Evolutionary conservation across 1,284 basidiomycete species (phyloP).

Genomic region (Termitomyces sp.): DNA sequence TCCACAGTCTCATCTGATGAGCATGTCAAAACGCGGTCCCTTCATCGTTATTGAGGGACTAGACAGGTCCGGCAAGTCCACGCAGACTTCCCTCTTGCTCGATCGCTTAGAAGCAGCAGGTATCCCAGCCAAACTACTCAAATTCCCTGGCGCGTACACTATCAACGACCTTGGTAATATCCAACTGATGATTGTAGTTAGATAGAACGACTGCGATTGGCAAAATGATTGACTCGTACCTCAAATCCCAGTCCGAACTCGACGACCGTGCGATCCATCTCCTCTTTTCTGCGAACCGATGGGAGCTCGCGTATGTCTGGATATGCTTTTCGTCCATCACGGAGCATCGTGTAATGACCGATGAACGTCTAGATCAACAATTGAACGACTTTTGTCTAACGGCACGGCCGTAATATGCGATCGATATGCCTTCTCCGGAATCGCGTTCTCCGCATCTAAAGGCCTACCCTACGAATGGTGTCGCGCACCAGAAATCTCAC

Average conservation of each 20-base stretch:
- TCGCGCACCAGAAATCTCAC: constrained; percentile 74
- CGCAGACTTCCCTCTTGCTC: constrained; percentile 67
- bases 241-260: constrained; percentile 78
- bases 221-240: constrained; percentile 90
- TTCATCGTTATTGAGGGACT: constrained; percentile 93
- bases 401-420: constrained; percentile 86
- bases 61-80: constrained; percentile 91
- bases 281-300: constrained; percentile 94
- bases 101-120: constrained; percentile 41
- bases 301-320: constrained; percentile 78
- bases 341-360: not conserved
- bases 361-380: constrained; percentile 49
- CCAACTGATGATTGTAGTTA: constrained; percentile 28
- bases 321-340: not conserved
- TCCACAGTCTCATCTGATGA: not conserved
- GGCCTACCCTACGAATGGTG: constrained; percentile 73
- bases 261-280: constrained; percentile 92
- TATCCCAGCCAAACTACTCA: constrained; percentile 51
- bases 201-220: constrained; percentile 92
- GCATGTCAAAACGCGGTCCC: constrained; percentile 50
- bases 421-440: constrained; percentile 95
- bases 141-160: constrained; percentile 76
- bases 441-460: constrained; percentile 91
- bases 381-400: constrained; percentile 53
- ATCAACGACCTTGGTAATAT: not conserved